Evolutionary conservation across 2,329 filamentous ascomycete genomes (phyloP), one percentile per base, ranked within the genome.

Genomic region (Aureobasidium leucospermi): DNA sequence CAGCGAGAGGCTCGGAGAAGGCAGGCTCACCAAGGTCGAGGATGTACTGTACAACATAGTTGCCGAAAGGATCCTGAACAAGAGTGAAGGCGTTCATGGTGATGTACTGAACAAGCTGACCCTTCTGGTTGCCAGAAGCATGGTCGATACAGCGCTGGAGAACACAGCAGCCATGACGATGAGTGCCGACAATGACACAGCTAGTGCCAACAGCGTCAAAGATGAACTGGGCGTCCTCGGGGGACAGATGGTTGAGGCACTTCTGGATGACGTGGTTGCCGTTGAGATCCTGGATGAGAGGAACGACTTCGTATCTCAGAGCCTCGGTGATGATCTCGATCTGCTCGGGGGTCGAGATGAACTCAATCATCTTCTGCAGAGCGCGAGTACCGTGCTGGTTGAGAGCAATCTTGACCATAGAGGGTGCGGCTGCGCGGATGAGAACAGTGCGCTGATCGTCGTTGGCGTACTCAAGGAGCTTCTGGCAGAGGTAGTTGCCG

Each of bases 201-300:
- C 94, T 82, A 58, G 81, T 81, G 64, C 92, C 93, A 64, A 97
- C 94, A 56, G 93, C 92, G 68, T 94, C 88, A 68, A 97, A 97
- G 71, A 99, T 97, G 79, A 99, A 99, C 72, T 96, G 87, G 11
- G 92, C 90, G 72, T 97, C 89, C 52, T 83, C 77, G 1, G 90
- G 81, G 64, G 85, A 87, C 41, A 99, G 86, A 73, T 96, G 95
- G 77, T 97, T 99, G 58, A 99, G 83, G 69, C 94, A 99, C 77
- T 99, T 99, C 76, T 99, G 94, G 65, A 99, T 96, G 68, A 99
- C 94, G 69, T 99, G 94, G 69, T 99, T 99, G 73, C 94, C 94
- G 70, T 99, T 99, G 57, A 99, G 81, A 68, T 99, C 94, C 73
- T 99, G 91, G 63, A 99, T 96, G 58, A 99, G 82, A 67, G 94